Evolutionary conservation across 148 eudicot species (phyloP), one percentile per base, ranked within the genome.

Genomic region (Beta vulgaris): DNA sequence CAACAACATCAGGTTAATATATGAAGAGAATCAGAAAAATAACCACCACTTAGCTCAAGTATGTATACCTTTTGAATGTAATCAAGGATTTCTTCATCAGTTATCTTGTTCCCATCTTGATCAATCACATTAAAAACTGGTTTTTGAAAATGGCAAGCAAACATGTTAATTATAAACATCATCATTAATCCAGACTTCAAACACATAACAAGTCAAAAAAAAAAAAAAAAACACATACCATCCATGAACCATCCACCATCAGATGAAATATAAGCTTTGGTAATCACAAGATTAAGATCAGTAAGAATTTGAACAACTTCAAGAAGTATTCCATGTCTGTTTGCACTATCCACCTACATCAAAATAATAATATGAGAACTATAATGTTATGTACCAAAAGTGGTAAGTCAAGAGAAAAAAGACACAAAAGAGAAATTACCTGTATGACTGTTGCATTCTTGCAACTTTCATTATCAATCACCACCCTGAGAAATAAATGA

Each of bases 191-290:
- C 7, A 15, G 18, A 32, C 21, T 61, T 26, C 7, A 43, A 0
- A 6, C 48, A 66, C 29, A 66, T 25, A 25, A 9, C 6, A 48
- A 35, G 8, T 19, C 21, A 11, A 58, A 34, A 14, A 28, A 7
- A 16, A 3, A 10, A 19, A 21, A 23, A 58, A 15, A 7, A 42
- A 18, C 35, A 39, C 26, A 15, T 86, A 87, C 93, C 97, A 85
- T 91, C 97, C 97, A 91, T 91, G 76, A 91, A 95, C 99, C 99
- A 95, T 75, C 90, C 91, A 40, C 97, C 99, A 85, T 95, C 99
- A 55, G 99, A 95, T n/a, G 94, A 90, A 74, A 95, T 95, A 78
- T 95, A 95, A 69, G 99, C 97, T 81, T 89, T 90, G 8, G 85
- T 90, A 25, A 95, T 84, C 67, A 86, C 80, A 69, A 95, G 84